phyloP scores from a whole-genome alignment of 768 basidiomycete genomes.

The Mycena rebaudengoi region DNA sequence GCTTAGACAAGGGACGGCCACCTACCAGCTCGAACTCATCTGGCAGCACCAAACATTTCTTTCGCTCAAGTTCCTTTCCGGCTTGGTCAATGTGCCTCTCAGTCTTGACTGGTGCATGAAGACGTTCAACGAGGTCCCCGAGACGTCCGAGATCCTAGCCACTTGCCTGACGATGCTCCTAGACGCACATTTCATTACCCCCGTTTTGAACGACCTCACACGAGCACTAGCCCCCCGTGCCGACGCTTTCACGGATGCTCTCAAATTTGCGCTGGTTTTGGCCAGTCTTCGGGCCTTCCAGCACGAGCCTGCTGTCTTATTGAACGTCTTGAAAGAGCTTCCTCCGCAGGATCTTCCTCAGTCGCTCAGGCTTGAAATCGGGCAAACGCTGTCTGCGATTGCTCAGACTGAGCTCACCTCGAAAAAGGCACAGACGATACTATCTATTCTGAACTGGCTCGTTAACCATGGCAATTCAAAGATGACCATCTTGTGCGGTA shows the following conservation, averaged over 20 bases:
- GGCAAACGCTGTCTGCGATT: conserved; percentile 43
- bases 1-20: conserved; percentile 38
- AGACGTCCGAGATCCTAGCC: conserved; percentile 51
- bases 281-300: conserved; percentile 40
- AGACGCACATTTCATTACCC: conserved; percentile 56
- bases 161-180: conserved; percentile 55
- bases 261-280: conserved; percentile 45
- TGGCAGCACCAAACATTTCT: conserved; percentile 59
- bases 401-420: conserved; percentile 40
- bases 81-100: conserved; percentile 51
- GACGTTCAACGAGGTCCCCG: conserved; percentile 51
- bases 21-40: conserved; percentile 46
- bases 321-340: conserved; percentile 25
- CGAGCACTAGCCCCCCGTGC: conserved; percentile 16
- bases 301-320: conserved; percentile 15
- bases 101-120: conserved; percentile 51
- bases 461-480: conserved; percentile 51
- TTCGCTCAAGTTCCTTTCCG: conserved; percentile 57
- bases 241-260: conserved; percentile 32
- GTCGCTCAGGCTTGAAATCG: conserved; percentile 40
- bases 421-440: conserved; percentile 46
- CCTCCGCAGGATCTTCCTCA: conserved; percentile 12
- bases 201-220: conserved; percentile 49
- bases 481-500: conserved; percentile 56
- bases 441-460: conserved; percentile 67